phyloP scores from a whole-genome alignment of 345 rosid genomes.

The Kernera saxatilis region DNA sequence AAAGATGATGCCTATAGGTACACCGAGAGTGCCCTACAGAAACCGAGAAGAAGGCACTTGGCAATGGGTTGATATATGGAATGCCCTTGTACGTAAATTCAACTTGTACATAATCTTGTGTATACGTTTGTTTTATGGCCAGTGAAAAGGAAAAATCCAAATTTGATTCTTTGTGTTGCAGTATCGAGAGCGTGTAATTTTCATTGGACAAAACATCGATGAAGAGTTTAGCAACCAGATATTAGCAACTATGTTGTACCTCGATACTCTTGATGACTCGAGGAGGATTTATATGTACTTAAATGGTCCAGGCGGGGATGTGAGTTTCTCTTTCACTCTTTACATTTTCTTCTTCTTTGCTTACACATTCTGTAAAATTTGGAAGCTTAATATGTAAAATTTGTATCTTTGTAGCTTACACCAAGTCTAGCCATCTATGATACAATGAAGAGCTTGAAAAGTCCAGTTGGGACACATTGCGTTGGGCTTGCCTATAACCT shows the following conservation, averaged over 20 bases:
- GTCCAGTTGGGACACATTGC: slow-evolving; percentile 71
- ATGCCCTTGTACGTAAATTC: slow-evolving; percentile 66
- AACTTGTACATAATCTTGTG: neutral
- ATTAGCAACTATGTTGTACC: slow-evolving; percentile 89
- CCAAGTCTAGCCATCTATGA: slow-evolving; percentile 83
- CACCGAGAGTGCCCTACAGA: slow-evolving; percentile 70
- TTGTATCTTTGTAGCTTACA: slow-evolving; percentile 51
- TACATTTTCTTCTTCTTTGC: neutral
- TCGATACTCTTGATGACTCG: slow-evolving; percentile 69
- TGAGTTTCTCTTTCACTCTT: slow-evolving; percentile 32
- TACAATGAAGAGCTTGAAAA: slow-evolving; percentile 79
- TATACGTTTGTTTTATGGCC: neutral
- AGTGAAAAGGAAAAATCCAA: neutral
- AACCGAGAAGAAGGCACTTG: slow-evolving; percentile 73
- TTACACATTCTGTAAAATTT: neutral
- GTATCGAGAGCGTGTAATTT: slow-evolving; percentile 85
- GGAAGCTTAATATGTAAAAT: neutral
- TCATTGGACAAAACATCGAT: slow-evolving; percentile 70
- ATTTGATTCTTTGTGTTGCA: slow-evolving; percentile 37
- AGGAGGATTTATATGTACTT: slow-evolving; percentile 62
- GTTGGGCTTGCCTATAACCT: slow-evolving; percentile 78
- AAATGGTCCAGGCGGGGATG: slow-evolving; percentile 92
- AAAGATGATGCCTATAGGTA: slow-evolving; percentile 81
- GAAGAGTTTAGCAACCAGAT: slow-evolving; percentile 88
- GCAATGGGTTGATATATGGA: slow-evolving; percentile 93